phyloP scores from a whole-genome alignment of 225 moss, liverwort and hornwort species.

The Anthoceros angustus region DNA sequence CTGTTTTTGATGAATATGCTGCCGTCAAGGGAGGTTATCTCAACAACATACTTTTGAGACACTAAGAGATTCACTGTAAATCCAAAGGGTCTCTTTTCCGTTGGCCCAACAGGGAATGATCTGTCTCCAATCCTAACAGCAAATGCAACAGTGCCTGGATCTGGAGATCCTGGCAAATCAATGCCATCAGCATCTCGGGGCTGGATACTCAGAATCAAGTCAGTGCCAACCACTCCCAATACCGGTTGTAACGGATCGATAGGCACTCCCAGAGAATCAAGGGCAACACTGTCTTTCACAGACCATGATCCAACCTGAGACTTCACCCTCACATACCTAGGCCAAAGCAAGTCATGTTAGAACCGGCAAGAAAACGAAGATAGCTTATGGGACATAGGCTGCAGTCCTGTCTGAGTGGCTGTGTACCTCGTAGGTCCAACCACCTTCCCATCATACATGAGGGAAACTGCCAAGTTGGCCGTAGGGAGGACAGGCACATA shows the following conservation, averaged over 20 bases:
- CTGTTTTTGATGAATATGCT: not conserved
- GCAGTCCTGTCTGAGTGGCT: not conserved
- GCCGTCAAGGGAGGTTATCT: not conserved
- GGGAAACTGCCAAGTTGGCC: conserved; percentile 9
- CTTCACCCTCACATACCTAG: conserved; percentile 14
- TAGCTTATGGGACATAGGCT: not conserved
- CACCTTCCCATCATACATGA: not conserved
- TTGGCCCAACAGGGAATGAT: not conserved
- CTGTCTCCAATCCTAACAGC: not conserved
- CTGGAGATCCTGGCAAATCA: conserved; percentile 14
- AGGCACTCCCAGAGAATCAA: conserved; percentile 18
- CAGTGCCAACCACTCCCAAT: conserved; percentile 15
- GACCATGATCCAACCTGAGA: conserved; percentile 10
- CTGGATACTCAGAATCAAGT: conserved; percentile 23
- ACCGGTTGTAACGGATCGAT: conserved; percentile 23
- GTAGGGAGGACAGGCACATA: conserved; percentile 32
- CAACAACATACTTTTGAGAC: not conserved
- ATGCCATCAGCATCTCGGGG: conserved; percentile 28
- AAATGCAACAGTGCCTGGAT: conserved; percentile 10
- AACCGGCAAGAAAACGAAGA: not conserved
- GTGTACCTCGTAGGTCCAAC: not conserved
- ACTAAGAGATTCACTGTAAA: not conserved
- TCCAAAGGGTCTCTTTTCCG: not conserved
- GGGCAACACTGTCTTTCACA: conserved; percentile 13
- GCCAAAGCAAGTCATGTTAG: conserved; percentile 5